phyloP scores from a whole-genome alignment of 129 eudicot genomes.

The Escallonia rubra region DNA sequence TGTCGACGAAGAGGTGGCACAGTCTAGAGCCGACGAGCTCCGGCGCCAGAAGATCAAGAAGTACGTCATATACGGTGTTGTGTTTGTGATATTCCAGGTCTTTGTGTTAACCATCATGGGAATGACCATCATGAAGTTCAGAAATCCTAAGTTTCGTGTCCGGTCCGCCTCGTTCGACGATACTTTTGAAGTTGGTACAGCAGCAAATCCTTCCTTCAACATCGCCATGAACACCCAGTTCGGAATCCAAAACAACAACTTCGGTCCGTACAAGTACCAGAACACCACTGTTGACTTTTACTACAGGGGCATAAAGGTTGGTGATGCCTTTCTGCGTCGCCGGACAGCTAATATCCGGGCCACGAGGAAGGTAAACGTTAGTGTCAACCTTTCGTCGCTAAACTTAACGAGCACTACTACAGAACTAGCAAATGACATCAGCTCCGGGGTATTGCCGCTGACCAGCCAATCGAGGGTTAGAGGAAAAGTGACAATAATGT shows the following conservation, averaged over 20 bases:
- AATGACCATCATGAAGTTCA: conserved; percentile 3
- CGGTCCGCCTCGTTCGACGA: neutral
- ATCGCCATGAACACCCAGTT: neutral
- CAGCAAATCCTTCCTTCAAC: neutral
- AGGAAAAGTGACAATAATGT: neutral
- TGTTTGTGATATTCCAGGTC: no score
- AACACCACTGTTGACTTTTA: no score
- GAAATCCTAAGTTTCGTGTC: conserved; percentile 8
- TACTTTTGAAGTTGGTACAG: neutral
- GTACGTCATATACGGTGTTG: no score
- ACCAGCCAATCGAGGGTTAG: neutral
- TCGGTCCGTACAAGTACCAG: no score
- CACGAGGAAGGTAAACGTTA: neutral
- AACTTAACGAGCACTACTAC: neutral
- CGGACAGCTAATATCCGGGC: neutral
- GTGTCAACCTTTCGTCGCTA: neutral
- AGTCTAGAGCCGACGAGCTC: no score
- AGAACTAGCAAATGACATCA: neutral
- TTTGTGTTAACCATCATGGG: no score
- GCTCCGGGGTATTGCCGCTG: neutral
- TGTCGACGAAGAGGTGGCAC: no score
- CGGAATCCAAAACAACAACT: neutral
- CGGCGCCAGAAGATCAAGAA: no score
- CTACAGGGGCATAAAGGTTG: no score
- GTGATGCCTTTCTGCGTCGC: no score